Evolutionary conservation across 2,329 filamentous ascomycete species (phyloP).

Genomic region (Colletotrichum aenigma): DNA sequence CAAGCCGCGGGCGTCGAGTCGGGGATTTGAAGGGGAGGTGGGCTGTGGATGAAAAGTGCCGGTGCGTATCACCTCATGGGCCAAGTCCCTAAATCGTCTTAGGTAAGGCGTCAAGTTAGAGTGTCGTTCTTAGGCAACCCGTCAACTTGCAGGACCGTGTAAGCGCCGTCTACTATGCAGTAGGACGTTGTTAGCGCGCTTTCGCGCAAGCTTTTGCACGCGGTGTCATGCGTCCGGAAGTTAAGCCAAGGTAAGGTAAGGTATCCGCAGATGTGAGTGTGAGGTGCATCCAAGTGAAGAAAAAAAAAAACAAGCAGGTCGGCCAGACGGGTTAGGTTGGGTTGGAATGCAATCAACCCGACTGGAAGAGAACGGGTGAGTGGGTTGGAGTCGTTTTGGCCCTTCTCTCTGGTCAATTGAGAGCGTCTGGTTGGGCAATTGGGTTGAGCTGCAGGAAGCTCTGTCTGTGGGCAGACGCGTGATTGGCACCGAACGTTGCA

Average conservation of each 20-base stretch:
- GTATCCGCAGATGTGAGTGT: neutral
- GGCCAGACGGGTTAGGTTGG: neutral
- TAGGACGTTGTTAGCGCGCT: neutral
- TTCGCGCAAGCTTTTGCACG: neutral
- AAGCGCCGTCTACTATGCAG: neutral
- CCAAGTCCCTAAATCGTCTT: neutral
- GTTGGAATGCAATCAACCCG: conserved; percentile 15
- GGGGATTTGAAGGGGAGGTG: neutral
- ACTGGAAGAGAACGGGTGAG: conserved; percentile 2
- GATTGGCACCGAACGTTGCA: conserved; percentile 3
- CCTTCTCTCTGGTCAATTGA: neutral
- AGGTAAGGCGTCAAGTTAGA: neutral
- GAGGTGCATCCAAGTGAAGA: neutral
- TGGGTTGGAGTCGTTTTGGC: neutral
- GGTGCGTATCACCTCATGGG: neutral
- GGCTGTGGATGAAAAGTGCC: neutral
- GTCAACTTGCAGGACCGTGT: neutral
- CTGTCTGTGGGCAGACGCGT: conserved; percentile 6
- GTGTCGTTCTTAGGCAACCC: neutral
- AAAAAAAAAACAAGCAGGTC: neutral
- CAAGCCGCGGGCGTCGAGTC: neutral
- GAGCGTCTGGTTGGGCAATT: conserved; percentile 13
- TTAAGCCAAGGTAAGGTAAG: neutral
- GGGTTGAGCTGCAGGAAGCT: neutral
- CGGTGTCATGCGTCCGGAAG: neutral